Evolutionary conservation across 768 basidiomycete species (phyloP), one percentile per base, ranked within the genome.

Genomic region (Tulasnella calospora): DNA sequence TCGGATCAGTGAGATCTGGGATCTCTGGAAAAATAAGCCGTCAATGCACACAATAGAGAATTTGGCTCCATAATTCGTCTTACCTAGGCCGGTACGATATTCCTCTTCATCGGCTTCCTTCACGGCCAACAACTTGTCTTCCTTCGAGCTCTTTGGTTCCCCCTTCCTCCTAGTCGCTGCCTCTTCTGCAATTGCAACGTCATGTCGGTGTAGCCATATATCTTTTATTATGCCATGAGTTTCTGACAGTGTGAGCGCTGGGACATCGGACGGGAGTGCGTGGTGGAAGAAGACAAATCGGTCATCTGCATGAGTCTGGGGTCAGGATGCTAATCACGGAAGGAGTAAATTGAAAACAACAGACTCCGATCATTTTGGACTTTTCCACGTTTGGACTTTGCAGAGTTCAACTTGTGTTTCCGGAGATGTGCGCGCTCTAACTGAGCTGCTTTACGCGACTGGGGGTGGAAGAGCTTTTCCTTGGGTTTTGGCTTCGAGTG

Each of bases 11-110:
- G 36, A 95, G 87, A 84, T 95, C 94, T 9, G 90, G 88, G 44
- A 95, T 87, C 85, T 95, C 94, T 95, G 82, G 71, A 55, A 46
- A 61, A 61, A 15, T 6, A 8, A n/a, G 57, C 12, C 57, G 79
- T 46, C 19, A 35, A 30, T 74, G 17, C 23, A 7, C 30, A 35
- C 35, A 27, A 33, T 41, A 69, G 36, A 51, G 38, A 51, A 47
- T 40, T 73, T 71, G 72, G 47, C n/a, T 17, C 15, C 77, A 21
- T 71, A 70, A 70, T 10, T 12, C 35, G 35, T 82, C 91, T 80
- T 82, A 93, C 94, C 94, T 82, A 95, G 87, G 9, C 94, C 94
- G 2, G 94, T 92, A 47, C 92, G 87, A 83, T 95, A 95, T 77
- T 88, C 85, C 79, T 95, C 93, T 23, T 85, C 81, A 81, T 94